Base-by-base conservation (phyloP, 345 rosid species). In the Populus simonii region DNA sequence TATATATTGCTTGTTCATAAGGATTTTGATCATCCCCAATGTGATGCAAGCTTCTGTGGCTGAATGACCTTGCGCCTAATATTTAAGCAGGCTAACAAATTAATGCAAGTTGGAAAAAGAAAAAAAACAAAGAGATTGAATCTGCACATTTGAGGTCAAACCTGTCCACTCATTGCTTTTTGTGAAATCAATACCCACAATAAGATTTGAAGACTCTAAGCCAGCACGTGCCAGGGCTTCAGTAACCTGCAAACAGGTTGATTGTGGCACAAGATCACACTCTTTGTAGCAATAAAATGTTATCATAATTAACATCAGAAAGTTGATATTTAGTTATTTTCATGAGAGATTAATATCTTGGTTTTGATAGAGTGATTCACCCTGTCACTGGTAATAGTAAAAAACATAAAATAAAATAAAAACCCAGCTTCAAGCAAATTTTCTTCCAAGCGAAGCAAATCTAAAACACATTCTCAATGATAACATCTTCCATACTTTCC, bases 111-210 rank as follows among this genome's bases (percentile, higher is more conserved):
- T 74, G 29, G 12, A 31, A 22, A 16, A 70, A 62, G 17, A 41
- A 66, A 43, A 68, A 68, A 51, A 22, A 12, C 8, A 12, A 65
- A 15, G 39, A 66, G 45, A 61, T 33, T 36, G 1, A 31, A 45
- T 23, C 49, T 13, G 65, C 62, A n/a, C 55, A 17, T 62, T 73
- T 20, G 17, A 70, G 65, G 74, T 47, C 43, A 27, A 76, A 92
- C 99, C 99, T 86, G 98, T 92, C 99, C 99, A 93, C 35, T 95
- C 98, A 12, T 95, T 95, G 89, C 99, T 95, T 88, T 93, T 95
- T 2, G 99, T 95, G 86, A 93, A 92, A 87, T 93, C 99, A 78
- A 95, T 88, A 71, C 97, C 97, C 33, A 95, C 94, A 41, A 95
- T 93, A 43, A 95, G 87, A 84, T 95, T 95, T 45, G 98, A 92